Evolutionary conservation across 2,329 filamentous ascomycete genomes (phyloP).

Genomic region (Lecanosticta acicola): DNA sequence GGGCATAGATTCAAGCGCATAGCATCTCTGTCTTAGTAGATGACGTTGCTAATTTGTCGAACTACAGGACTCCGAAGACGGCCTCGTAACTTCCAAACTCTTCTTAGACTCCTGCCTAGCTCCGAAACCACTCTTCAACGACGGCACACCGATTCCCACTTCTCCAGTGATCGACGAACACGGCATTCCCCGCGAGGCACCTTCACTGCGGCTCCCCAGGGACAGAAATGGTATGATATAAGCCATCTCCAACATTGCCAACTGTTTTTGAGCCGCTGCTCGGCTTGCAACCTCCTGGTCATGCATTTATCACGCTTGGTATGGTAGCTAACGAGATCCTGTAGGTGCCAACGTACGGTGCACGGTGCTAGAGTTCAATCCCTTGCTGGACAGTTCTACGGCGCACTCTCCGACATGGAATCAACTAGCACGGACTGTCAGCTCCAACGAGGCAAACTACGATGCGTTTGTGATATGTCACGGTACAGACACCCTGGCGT

Average conservation of each 20-base stretch:
- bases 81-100: conserved; percentile 65
- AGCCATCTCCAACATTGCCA: too few relatives aligned
- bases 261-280: too few relatives aligned
- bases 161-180: conserved; percentile 23
- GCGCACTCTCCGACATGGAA: conserved; percentile 84
- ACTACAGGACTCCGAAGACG: conserved; percentile 59
- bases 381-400: conserved; percentile 81
- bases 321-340: too few relatives aligned
- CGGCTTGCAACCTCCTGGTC: too few relatives aligned
- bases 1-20: too few relatives aligned
- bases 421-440: conserved; percentile 71
- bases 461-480: conserved; percentile 89
- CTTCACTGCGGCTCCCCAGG: conserved; percentile 70
- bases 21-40: too few relatives aligned
- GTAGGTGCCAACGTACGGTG: conserved; percentile 78
- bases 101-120: conserved; percentile 80
- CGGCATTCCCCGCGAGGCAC: conserved; percentile 37
- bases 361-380: conserved; percentile 75
- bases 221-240: conserved; percentile 75
- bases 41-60: neutral
- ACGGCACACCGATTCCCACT: conserved; percentile 50
- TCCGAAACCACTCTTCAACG: conserved; percentile 79
- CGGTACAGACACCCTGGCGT: conserved; percentile 81
- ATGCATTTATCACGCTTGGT: too few relatives aligned
- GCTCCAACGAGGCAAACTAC: conserved; percentile 79